Base-by-base conservation (phyloP, 805 yeast genomes). In the Kregervanrija delftensis region DNA sequence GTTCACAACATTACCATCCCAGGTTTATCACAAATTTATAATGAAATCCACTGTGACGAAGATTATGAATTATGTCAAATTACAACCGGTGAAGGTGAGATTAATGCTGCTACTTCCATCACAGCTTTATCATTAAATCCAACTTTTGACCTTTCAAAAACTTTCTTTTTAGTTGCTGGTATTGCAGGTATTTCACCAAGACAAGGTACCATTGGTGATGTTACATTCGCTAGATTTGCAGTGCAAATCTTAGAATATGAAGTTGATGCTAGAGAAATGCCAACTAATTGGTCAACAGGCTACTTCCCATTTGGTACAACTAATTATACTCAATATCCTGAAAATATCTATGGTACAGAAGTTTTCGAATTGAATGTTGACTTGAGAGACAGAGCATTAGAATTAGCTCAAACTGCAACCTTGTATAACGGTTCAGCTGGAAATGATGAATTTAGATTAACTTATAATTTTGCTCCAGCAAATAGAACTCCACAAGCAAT, bases 51-150 rank as follows among this genome's bases (percentile, higher is more conserved):
- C 65, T 80, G 86, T 63, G 72, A 72, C 46, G 54, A 65, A 33
- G 68, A 77, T 64, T 73, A 69, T 63, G 58, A 73, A 30, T 59
- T 81, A 30, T 80, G 85, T 67, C 79, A 77, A 56, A 56, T 79
- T 44, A 77, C 83, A 38, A 76, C 82, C n/a, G 86, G 86, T 43
- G 86, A 79, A 63, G 81, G 80, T 50, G 85, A 80, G 58, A 72
- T 78, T 51, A 81, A 81, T 54, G 86, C 86, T 34, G 85, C 86
- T 12, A 50, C 79, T 22, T 67, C 83, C 17, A 57, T 79, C 46
- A 69, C 75, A 36, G 81, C 86, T 6, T 61, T 81, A 50, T 59
- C 73, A 10, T 65, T 77, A 57, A 68, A 69, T 45, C 78, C 83
- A 35, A 54, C 67, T 46, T 79, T 81, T 49, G 83, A 81, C 56